A percentile compares a stretch with the other conserved stretches of the same genome.
phyloP scores from a whole-genome alignment of 345 rosid species.

The Camelina laxa region DNA sequence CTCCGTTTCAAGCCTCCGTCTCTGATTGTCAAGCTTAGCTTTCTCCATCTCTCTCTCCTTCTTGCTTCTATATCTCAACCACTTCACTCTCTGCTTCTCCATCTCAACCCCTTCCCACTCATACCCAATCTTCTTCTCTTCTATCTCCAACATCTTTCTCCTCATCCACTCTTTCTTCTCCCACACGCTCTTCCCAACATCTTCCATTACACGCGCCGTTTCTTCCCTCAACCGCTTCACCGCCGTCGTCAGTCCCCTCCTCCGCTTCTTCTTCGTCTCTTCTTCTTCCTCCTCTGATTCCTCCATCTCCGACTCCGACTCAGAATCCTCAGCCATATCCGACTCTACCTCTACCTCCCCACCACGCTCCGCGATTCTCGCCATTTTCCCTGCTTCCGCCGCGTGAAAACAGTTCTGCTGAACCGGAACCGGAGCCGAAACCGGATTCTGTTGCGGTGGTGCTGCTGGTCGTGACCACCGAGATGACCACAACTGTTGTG shows the following conservation, averaged over 20 bases:
- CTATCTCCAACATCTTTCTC: conserved; percentile 62
- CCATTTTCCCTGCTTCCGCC: conserved; percentile 44
- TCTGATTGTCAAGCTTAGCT: conserved; percentile 72
- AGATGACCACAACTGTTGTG: conserved; percentile 84
- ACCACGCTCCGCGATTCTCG: conserved; percentile 52
- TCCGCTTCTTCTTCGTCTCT: conserved; percentile 47
- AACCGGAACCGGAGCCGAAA: conserved; percentile 33
- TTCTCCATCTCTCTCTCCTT: conserved; percentile 98
- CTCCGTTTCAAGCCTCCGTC: conserved; percentile 70
- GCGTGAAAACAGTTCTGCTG: conserved; percentile 59
- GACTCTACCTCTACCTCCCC: conserved; percentile 55
- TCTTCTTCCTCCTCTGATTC: conserved; percentile 52
- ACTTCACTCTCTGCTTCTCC: conserved; percentile 90
- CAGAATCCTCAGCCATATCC: conserved; percentile 57
- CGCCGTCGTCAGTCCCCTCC: conserved; percentile 43
- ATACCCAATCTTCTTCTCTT: conserved; percentile 72
- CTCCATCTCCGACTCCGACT: conserved; percentile 54
- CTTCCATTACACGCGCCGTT: conserved; percentile 54
- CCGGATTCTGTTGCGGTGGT: conserved; percentile 21
- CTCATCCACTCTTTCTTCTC: conserved; percentile 95
- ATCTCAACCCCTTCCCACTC: conserved; percentile 69
- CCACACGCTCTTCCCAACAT: conserved; percentile 60
- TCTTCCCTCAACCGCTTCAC: conserved; percentile 62
- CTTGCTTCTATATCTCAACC: conserved; percentile 85
- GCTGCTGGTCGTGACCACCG: conserved; percentile 27